phyloP scores from a whole-genome alignment of 2,329 filamentous ascomycete species.

The Metarhizium sp. region DNA sequence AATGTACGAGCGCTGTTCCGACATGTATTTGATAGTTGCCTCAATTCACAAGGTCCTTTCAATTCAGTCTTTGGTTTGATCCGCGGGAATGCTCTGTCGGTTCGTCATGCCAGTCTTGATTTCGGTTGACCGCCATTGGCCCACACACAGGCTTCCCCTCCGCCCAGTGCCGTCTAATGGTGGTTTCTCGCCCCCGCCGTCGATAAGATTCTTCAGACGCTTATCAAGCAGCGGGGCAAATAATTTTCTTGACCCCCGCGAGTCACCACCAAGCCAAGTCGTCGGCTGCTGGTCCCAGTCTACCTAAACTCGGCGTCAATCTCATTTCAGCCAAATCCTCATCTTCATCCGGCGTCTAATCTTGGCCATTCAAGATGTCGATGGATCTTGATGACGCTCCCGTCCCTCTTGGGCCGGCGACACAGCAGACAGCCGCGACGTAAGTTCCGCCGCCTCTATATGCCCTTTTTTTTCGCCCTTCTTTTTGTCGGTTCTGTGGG shows the following conservation, averaged over 20 bases:
- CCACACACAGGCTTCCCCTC: no score
- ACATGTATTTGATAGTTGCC: neutral
- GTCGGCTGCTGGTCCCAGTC: conserved; percentile 6
- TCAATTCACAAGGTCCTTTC: neutral
- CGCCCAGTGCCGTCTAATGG: no score
- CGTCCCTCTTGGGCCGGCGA: conserved; percentile 24
- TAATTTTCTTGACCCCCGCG: conserved; percentile 19
- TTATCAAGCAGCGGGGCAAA: conserved; percentile 31
- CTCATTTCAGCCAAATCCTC: conserved; percentile 7
- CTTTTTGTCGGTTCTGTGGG: neutral
- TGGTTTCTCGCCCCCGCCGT: neutral
- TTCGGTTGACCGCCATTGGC: no score
- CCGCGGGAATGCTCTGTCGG: no score
- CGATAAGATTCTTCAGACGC: conserved; percentile 20
- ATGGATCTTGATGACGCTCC: conserved; percentile 36
- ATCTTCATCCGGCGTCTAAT: conserved; percentile 8
- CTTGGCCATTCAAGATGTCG: conserved; percentile 20
- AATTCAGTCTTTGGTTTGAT: no score
- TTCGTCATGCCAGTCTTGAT: no score
- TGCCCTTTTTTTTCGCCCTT: neutral
- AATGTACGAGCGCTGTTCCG: neutral
- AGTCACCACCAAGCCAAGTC: conserved; percentile 9
- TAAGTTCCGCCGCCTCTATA: conserved; percentile 16
- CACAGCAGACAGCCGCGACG: conserved; percentile 28
- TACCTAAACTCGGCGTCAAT: conserved; percentile 7